Conservation (phyloP, 768 basidiomycete species). For the Amanita rubescens region DNA sequence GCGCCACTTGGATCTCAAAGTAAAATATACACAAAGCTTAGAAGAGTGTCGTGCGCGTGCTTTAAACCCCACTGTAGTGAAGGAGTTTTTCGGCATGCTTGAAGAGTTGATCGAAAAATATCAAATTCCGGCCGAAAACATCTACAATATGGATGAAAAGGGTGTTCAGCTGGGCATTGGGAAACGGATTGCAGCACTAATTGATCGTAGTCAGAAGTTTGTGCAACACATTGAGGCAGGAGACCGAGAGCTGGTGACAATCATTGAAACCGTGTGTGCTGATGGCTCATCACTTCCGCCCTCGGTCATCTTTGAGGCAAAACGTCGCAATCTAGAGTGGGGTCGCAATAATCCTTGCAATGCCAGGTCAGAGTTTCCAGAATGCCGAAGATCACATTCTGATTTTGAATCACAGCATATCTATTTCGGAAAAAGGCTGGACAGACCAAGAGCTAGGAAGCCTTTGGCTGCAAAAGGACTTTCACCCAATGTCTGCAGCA, state of each 20-base stretch:
- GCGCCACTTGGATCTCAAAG: no score
- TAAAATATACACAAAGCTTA: no score
- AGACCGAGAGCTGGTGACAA: not conserved
- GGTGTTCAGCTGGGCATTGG: conserved; percentile 14
- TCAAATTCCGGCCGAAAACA: conserved; percentile 17
- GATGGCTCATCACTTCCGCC: not conserved
- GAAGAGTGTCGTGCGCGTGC: not conserved
- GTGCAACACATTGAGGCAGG: not conserved
- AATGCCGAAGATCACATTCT: conserved; percentile 2
- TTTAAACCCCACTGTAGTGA: conserved; percentile 7
- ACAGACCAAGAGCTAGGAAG: not conserved
- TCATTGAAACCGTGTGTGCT: not conserved
- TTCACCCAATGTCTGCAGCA: not conserved
- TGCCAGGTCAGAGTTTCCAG: conserved; percentile 20
- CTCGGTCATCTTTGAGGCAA: not conserved
- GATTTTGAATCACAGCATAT: conserved; percentile 12
- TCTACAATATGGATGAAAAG: conserved; percentile 26
- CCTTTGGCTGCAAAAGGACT: not conserved
- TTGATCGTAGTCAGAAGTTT: not conserved
- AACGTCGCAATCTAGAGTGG: not conserved
- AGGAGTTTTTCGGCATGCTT: conserved; percentile 12
- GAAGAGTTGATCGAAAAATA: conserved; percentile 12
- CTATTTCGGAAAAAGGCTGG: not conserved
- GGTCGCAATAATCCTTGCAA: conserved; percentile 18
- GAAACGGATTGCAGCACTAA: conserved; percentile 15